Conservation (phyloP, 345 rosid genomes). For the Brassica nigra region DNA sequence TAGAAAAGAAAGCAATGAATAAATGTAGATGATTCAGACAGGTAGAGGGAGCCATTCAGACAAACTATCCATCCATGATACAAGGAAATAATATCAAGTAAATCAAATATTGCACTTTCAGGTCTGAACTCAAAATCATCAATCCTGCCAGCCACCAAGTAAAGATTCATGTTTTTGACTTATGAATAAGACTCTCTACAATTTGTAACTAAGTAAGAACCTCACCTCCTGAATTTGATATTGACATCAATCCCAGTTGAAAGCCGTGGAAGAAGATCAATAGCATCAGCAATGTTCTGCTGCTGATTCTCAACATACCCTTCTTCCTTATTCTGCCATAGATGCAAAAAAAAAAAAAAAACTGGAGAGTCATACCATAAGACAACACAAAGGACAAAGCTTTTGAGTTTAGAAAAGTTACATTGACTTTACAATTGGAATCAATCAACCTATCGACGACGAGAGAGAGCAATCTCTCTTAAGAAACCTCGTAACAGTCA, state of each 20-base stretch:
- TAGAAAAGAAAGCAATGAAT: neutral
- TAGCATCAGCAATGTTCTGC: slow-evolving; percentile 93
- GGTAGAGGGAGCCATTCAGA: neutral
- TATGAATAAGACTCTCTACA: neutral
- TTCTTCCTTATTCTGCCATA: slow-evolving; percentile 71
- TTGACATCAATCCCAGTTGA: slow-evolving; percentile 97
- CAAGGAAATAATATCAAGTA: slow-evolving; percentile 77
- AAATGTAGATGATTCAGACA: no score
- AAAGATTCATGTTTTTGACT: neutral
- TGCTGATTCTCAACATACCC: slow-evolving; percentile 94
- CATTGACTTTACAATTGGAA: slow-evolving; percentile 89
- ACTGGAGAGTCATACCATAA: no score
- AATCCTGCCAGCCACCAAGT: slow-evolving; percentile 65
- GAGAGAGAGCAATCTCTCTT: slow-evolving; percentile 83
- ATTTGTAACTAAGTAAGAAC: slow-evolving; percentile 40
- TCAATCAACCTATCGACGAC: slow-evolving; percentile 91
- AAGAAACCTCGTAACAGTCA: slow-evolving; percentile 81
- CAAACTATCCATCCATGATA: slow-evolving; percentile 44
- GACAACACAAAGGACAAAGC: no score
- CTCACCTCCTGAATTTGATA: slow-evolving; percentile 70
- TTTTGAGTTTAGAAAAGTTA: slow-evolving; percentile 32
- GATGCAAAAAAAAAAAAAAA: no score
- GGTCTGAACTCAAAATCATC: slow-evolving; percentile 93
- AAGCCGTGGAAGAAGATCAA: slow-evolving; percentile 86
- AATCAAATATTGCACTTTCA: slow-evolving; percentile 82